Base-by-base conservation (phyloP, 257 asterid species). In the Gentiana dahurica region DNA sequence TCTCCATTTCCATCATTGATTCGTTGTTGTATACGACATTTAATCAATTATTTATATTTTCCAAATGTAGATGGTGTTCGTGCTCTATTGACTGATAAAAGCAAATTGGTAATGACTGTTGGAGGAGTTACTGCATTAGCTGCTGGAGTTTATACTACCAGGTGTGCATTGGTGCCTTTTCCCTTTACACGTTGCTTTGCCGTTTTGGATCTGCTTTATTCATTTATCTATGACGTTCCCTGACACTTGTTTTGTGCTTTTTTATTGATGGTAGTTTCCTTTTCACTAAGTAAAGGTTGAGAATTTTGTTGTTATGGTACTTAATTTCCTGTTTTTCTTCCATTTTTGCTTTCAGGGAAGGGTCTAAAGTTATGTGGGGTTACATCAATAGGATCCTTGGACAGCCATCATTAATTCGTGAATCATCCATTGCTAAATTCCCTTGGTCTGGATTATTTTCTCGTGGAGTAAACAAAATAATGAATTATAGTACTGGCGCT, bases 81-180 rank as follows among this genome's bases (percentile, higher is more conserved):
- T 68, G 63, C 72, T 74, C 68, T 92, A 39, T 75, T 92, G 82
- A 86, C 85, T 47, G 98, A 92, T 76, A 80, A 88, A 77, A 77
- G 95, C 75, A 83, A 73, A 70, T 67, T 92, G 77, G 69, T 72
- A 47, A 92, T 92, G 98, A 80, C 95, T 49, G 75, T 92, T 61
- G 98, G 98, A 57, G 98, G 97, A 71, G 94, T 68, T 73, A 92
- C 98, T 71, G 98, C 98, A 64, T 72, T 92, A 72, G 97, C 98
- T 71, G 95, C 97, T 55, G 98, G 98, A 60, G 78, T 92, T 67
- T 92, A 87, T 78, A 88, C 97, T 62, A 85, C 98, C 62, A 88
- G 98, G 98, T 87, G 47, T 62, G 70, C 54, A 53, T 41, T 60
- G 46, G 9, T 41, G 46, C 2, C 58, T 54, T 24, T 24, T 24